Evolutionary conservation across 2,329 filamentous ascomycete genomes (phyloP).

Genomic region (Pseudogymnoascus sp.): DNA sequence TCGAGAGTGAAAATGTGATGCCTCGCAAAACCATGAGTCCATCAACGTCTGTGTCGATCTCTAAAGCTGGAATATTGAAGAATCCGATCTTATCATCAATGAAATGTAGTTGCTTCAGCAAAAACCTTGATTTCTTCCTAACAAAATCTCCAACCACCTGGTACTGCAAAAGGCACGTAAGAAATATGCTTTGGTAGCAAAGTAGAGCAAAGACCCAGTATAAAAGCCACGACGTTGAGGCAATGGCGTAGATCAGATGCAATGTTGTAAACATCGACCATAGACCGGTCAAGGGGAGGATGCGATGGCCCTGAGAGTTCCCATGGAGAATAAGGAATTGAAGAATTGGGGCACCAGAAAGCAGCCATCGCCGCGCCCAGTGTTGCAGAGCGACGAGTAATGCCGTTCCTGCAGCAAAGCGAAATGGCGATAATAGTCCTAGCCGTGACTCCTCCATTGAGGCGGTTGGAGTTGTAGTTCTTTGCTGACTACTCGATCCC

Average conservation of each 20-base stretch:
- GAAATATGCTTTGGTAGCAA: constrained; percentile 34
- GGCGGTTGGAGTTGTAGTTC: background rate
- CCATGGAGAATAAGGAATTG: constrained; percentile 29
- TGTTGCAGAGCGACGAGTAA: constrained; percentile 18
- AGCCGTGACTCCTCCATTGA: background rate
- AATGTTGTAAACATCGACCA: constrained; percentile 39
- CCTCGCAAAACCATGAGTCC: constrained; percentile 45
- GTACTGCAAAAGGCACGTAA: constrained; percentile 40
- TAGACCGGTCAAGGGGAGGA: constrained; percentile 36
- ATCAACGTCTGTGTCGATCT: constrained; percentile 45
- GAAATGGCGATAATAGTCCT: background rate
- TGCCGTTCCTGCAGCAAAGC: constrained; percentile 7
- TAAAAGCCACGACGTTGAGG: constrained; percentile 43
- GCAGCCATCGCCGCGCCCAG: constrained; percentile 30
- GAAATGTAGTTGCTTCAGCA: constrained; percentile 35
- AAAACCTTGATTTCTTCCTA: constrained; percentile 29
- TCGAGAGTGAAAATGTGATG: constrained; percentile 41
- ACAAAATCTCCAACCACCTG: constrained; percentile 13
- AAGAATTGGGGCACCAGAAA: constrained; percentile 34
- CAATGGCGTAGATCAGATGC: constrained; percentile 38
- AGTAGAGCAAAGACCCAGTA: constrained; percentile 33
- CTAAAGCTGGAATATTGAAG: constrained; percentile 35
- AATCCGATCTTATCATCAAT: constrained; percentile 41
- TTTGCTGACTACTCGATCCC: background rate
- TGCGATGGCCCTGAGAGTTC: constrained; percentile 27